Evolutionary conservation across 768 basidiomycete genomes (phyloP), one percentile per base, ranked within the genome.

Genomic region (Lanmaoa rubissima): DNA sequence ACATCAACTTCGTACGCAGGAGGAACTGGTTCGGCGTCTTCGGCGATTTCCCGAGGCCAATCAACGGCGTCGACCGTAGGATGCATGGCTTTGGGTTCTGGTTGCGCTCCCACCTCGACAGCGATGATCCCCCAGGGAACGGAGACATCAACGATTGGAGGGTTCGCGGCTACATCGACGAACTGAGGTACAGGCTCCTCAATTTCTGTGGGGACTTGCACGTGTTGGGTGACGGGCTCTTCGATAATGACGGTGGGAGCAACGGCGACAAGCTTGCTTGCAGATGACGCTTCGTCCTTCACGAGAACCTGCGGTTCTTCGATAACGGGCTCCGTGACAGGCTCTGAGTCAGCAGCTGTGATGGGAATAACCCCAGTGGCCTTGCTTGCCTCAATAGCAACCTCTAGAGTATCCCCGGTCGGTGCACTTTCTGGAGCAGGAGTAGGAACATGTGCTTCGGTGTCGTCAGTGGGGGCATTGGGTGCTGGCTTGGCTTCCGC

Each of bases 111-210:
- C 47, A 42, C 57, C 48, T 48, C 7, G 28, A 28, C 36, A 31
- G 40, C 32, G 17, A 26, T 12, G 31, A 47, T 42, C 44, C 54
- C 53, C 24, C 54, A 49, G 50, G 57, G 16, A 8, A 24, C 53
- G 41, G 39, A 32, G 35, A 38, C n/a, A 38, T 9, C 32, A 45
- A 34, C 36, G 26, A 14, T 16, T 31, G 45, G 16, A 19, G 34
- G 6, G 11, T 24, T 41, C 50, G 39, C 42, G 31, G 49, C 40
- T 16, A 43, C 61, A 26, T 52, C 46, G 38, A 40, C 58, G 16
- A 24, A 65, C 53, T 53, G 62, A 64, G 62, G 2, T 31, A 13
- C 26, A 39, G 57, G 32, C 17, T 14, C 44, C 19, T 28, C 53
- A 11, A 26, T 62, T 19, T 36, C 57, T 41, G 48, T 51, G 50